Conservation (phyloP, 2,329 filamentous ascomycete genomes). For the Pseudogymnoascus sp. region DNA sequence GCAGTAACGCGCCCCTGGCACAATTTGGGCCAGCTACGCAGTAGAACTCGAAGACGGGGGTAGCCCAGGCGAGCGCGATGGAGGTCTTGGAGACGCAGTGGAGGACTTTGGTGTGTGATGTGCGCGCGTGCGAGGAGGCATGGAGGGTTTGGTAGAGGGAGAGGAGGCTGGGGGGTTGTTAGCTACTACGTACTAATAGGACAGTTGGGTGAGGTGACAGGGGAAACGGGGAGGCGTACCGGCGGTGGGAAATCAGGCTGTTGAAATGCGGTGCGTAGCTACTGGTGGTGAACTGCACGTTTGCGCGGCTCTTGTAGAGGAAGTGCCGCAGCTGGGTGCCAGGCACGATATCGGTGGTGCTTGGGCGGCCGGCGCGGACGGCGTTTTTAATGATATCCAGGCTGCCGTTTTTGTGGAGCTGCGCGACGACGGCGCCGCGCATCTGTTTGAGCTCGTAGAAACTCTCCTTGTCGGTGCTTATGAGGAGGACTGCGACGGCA, state of each 20-base stretch:
- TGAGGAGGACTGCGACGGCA: slow-evolving; percentile 85
- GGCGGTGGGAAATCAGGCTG: slow-evolving; percentile 53
- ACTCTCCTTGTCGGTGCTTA: slow-evolving; percentile 86
- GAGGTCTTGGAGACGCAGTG: slow-evolving; percentile 70
- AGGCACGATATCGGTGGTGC: slow-evolving; percentile 68
- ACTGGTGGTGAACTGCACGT: slow-evolving; percentile 95
- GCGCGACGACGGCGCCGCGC: slow-evolving; percentile 55
- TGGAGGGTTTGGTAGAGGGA: slow-evolving; percentile 82
- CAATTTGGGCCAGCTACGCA: slow-evolving; percentile 78
- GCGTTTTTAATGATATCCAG: slow-evolving; percentile 69
- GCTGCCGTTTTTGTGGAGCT: slow-evolving; percentile 69
- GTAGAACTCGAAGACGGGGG: slow-evolving; percentile 87
- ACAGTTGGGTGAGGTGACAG: background rate
- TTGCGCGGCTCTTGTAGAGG: slow-evolving; percentile 86
- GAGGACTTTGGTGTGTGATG: slow-evolving; percentile 78
- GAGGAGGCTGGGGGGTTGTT: slow-evolving; percentile 51
- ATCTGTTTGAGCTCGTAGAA: slow-evolving; percentile 83
- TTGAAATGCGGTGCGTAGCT: slow-evolving; percentile 66
- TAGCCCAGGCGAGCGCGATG: slow-evolving; percentile 83
- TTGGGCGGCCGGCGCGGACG: slow-evolving; percentile 63
- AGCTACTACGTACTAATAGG: background rate
- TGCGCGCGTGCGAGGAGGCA: slow-evolving; percentile 74
- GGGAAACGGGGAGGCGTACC: slow-evolving; percentile 34
- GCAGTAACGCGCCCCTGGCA: slow-evolving; percentile 61
- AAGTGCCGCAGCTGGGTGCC: slow-evolving; percentile 83